Base-by-base conservation (phyloP, 164 flowering plant species). In the Stephania japonica region DNA sequence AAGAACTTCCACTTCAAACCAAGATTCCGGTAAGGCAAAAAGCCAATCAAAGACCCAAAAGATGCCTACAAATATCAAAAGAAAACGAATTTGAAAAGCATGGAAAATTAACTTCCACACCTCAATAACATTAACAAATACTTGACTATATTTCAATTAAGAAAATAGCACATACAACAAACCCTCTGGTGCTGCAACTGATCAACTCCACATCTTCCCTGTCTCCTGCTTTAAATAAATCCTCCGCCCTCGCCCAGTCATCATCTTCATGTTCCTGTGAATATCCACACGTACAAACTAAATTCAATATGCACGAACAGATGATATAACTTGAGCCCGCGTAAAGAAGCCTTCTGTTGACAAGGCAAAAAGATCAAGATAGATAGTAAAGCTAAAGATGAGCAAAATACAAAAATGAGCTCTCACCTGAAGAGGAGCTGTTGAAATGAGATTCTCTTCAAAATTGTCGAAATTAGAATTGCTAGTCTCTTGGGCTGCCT, bases 21-120 rank as follows among this genome's bases (percentile, higher is more conserved):
- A 79, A 95, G 91, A 81, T 87, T 84, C 14, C 93, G 87, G 72
- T 95, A 91, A 67, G 98, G 97, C 78, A 95, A 77, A 82, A 91
- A 93, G 67, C 99, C 99, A 63, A 89, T 73, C 85, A 95, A 77
- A 67, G 98, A 85, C 49, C 93, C 91, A 85, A 88, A 90, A 44
- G 96, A 90, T 75, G 83, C 98, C 99, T 93, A 86, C 26, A 77
- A 77, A 80, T 26, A 56, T 16, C 16, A 56, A 53, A 47, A 32
- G 27, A 62, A 42, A 65, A 49, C 71, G 68, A 72, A 32, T 2
- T 32, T 23, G 47, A 77, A 64, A 26, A 71, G 16, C 38, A 69
- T 44, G 61, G 59, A 21, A 23, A 25, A 69, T 16, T 14, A 59
- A 59, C 7, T 6, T 59, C 63, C 14, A 1, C n/a, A n/a, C n/a